These are phyloP conservation scores for Populus nigra DNA, from an alignment of 345 rosid species.

Conservation along the genomic window DNA sequence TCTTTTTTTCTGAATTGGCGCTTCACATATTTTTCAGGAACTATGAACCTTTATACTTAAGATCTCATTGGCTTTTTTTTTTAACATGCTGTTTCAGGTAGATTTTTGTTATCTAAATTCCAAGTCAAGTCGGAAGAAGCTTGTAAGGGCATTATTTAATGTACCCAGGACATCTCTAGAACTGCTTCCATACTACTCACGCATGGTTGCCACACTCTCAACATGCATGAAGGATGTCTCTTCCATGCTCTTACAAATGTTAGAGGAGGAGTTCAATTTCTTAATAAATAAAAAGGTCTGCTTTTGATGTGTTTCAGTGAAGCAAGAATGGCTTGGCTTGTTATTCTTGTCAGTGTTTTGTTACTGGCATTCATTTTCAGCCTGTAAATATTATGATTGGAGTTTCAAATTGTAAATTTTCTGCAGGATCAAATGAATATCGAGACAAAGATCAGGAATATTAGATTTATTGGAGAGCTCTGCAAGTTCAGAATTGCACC, in stretches of 20 bases:
- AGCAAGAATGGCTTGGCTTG: constrained; percentile 9
- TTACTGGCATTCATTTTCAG: constrained; percentile 15
- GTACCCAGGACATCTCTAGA: constrained; percentile 98
- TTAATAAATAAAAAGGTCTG: constrained; percentile 88
- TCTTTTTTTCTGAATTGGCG: background rate
- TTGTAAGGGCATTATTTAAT: constrained; percentile 87
- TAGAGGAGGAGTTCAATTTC: constrained; percentile 97
- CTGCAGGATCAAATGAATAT: constrained; percentile 99
- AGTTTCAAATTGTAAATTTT: constrained; percentile 18
- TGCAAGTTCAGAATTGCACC: constrained; percentile 92
- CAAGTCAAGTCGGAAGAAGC: constrained; percentile 89
- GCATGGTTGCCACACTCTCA: constrained; percentile 92
- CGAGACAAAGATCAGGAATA: constrained; percentile 94
- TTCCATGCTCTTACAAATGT: constrained; percentile 79
- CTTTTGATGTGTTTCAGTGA: background rate
- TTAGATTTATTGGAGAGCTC: constrained; percentile 95
- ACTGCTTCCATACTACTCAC: constrained; percentile 90
- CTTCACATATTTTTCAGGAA: background rate
- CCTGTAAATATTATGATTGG: background rate
- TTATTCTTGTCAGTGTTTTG: background rate
- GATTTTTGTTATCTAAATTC: constrained; percentile 96
- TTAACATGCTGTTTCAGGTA: constrained; percentile 50
- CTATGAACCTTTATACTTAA: background rate
- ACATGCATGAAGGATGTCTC: constrained; percentile 96
- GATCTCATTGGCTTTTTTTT: constrained; percentile 3